Percentiles rank a stretch among this genome's conserved stretches.
These are phyloP conservation scores for Paramyrothecium sp. DNA, from an alignment of 2,329 filamentous ascomycete genomes.

Conservation along the genomic window DNA sequence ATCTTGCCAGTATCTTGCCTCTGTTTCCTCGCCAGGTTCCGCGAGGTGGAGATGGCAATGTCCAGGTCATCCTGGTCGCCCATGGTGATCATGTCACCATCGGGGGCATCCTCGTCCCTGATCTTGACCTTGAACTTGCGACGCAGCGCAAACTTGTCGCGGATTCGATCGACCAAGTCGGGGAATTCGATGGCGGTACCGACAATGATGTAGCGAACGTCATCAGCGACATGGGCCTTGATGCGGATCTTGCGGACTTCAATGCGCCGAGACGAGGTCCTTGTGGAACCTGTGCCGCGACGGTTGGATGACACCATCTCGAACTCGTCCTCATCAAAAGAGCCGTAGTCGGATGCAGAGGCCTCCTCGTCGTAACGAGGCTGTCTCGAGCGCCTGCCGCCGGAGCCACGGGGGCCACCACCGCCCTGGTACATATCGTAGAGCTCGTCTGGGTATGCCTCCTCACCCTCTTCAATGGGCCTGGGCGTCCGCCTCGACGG, in stretches of 20 bases:
- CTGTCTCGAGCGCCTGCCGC: conserved; percentile 32
- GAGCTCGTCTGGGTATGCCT: conserved; percentile 66
- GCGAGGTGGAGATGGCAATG: conserved; percentile 73
- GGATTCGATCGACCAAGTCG: conserved; percentile 76
- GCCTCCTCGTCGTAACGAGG: conserved; percentile 77
- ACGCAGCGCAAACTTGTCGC: conserved; percentile 80
- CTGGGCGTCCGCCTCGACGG: conserved; percentile 21
- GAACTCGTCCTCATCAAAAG: conserved; percentile 74
- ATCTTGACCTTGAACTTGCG: conserved; percentile 86
- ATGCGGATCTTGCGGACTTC: conserved; percentile 79
- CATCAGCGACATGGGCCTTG: conserved; percentile 81
- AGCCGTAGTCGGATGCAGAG: conserved; percentile 67
- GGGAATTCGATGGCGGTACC: conserved; percentile 68
- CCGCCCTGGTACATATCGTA: conserved; percentile 61
- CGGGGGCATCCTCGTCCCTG: conserved; percentile 71
- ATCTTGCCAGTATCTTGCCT: conserved; percentile 85
- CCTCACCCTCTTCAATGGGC: conserved; percentile 50
- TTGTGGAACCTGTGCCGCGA: conserved; percentile 42
- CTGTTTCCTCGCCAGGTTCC: conserved; percentile 68
- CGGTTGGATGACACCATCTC: conserved; percentile 68
- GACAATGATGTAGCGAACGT: conserved; percentile 92
- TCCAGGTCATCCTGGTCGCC: conserved; percentile 95
- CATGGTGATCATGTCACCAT: conserved; percentile 94
- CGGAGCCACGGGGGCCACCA: conserved; percentile 29
- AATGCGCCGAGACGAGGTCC: conserved; percentile 57